Conservation (phyloP, 2,329 filamentous ascomycete species). For the Botrytis elliptica region DNA sequence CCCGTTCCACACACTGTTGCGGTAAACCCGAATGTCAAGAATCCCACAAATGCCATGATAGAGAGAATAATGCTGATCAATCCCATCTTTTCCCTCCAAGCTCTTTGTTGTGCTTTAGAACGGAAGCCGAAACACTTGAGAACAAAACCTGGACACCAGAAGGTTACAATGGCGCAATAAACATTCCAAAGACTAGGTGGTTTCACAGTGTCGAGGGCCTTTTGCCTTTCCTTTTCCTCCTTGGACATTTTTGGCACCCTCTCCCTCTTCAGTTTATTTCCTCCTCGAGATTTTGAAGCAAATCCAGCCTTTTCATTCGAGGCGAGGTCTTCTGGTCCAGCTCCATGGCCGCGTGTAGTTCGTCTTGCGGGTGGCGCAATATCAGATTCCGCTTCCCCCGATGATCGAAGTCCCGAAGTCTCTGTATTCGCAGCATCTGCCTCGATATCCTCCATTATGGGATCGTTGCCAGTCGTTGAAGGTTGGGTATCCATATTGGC, state of each 20-base stretch:
- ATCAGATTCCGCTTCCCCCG: conserved; percentile 37
- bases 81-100: conserved; percentile 98
- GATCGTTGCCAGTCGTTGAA: conserved; percentile 89
- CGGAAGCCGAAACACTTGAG: conserved; percentile 83
- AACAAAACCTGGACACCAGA: conserved; percentile 87
- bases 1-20: conserved; percentile 77
- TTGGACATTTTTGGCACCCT: conserved; percentile 66
- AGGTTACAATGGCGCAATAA: conserved; percentile 91
- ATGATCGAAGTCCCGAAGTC: conserved; percentile 36
- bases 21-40: conserved; percentile 95
- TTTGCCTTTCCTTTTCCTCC: conserved; percentile 55
- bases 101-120: conserved; percentile 80
- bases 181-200: conserved; percentile 92
- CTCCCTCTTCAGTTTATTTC: conserved; percentile 41
- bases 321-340: conserved; percentile 29
- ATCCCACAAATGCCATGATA: conserved; percentile 88
- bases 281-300: conserved; percentile 34
- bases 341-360: conserved; percentile 27
- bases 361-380: conserved; percentile 32
- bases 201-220: conserved; percentile 61
- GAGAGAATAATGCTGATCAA: conserved; percentile 88
- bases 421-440: conserved; percentile 42
- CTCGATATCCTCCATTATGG: conserved; percentile 76
- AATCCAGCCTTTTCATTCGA: conserved; percentile 31
- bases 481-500: conserved; percentile 88